Percentiles rank a stretch among this genome's conserved stretches.
phyloP scores from a whole-genome alignment of 352 stramenopile species.

The Phytophthora parvispora region DNA sequence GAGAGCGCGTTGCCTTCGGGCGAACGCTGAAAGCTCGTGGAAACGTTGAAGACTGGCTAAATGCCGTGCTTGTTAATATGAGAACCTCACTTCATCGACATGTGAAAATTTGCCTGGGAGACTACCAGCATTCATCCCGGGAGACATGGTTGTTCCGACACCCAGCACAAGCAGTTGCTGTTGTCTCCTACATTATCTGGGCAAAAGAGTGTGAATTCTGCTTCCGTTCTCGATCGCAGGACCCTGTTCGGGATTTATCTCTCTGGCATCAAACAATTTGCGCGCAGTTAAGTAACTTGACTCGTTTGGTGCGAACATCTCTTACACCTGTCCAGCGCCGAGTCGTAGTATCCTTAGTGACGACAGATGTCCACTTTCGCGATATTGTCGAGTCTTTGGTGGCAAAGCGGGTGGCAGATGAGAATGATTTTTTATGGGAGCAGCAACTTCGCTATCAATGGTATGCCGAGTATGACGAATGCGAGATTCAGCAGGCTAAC shows the following conservation, averaged over 20 bases:
- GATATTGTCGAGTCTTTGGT: conserved; percentile 83
- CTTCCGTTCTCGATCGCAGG: conserved; percentile 58
- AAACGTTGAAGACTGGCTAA: conserved; percentile 92
- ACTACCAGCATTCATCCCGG: conserved; percentile 89
- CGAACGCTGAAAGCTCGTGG: conserved; percentile 83
- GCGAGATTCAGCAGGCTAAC: conserved; percentile 70
- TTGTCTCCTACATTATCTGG: conserved; percentile 93
- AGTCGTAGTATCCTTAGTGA: conserved; percentile 77
- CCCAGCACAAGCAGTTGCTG: conserved; percentile 92
- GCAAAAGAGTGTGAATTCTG: conserved; percentile 76
- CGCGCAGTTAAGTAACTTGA: conserved; percentile 70
- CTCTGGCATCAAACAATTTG: conserved; percentile 82
- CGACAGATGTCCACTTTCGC: conserved; percentile 81
- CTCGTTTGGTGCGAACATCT: conserved; percentile 67
- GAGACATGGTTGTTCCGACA: conserved; percentile 91
- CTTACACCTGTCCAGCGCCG: conserved; percentile 65
- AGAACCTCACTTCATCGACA: conserved; percentile 69
- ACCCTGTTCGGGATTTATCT: conserved; percentile 60
- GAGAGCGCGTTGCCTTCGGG: conserved; percentile 81
- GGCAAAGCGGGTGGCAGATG: conserved; percentile 50
- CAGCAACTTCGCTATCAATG: conserved; percentile 88
- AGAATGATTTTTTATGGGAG: conserved; percentile 75
- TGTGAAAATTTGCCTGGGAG: conserved; percentile 83
- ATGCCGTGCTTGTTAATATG: conserved; percentile 81
- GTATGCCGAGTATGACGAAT: conserved; percentile 72